Evolutionary conservation across 83 land plant species (phyloP).

Genomic region (Picea mariana): DNA sequence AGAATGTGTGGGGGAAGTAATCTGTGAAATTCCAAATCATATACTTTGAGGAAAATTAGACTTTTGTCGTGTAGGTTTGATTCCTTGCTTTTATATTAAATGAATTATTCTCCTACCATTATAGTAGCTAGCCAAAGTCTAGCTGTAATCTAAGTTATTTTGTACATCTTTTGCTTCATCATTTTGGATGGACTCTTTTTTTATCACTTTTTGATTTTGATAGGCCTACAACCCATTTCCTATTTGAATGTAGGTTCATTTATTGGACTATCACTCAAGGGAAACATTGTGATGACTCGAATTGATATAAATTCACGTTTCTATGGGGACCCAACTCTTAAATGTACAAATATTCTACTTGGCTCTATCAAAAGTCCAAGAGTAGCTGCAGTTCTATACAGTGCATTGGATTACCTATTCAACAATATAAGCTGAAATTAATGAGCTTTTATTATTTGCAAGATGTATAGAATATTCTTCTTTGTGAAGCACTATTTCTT

Average conservation of each 20-base stretch:
- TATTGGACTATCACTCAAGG: constrained; percentile 78
- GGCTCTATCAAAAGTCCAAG: constrained; percentile 63
- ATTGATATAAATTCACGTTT: constrained; percentile 58
- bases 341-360: constrained; percentile 66
- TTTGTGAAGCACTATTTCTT: no score
- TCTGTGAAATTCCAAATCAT: no score
- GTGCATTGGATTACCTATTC: constrained; percentile 54
- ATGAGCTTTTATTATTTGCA: neutral
- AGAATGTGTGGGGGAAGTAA: neutral
- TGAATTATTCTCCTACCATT: neutral
- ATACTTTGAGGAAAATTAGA: no score
- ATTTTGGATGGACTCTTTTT: neutral
- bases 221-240: neutral
- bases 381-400: constrained; percentile 67
- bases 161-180: neutral
- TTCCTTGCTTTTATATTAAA: neutral
- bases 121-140: neutral
- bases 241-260: constrained; percentile 59
- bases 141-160: neutral
- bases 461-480: no score
- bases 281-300: constrained; percentile 61
- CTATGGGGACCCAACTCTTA: constrained; percentile 76
- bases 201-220: neutral
- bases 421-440: neutral
- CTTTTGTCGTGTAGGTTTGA: no score